Evolutionary conservation across 1,284 basidiomycete species (phyloP), one percentile per base, ranked within the genome.

Genomic region (Pseudozyma sp.): DNA sequence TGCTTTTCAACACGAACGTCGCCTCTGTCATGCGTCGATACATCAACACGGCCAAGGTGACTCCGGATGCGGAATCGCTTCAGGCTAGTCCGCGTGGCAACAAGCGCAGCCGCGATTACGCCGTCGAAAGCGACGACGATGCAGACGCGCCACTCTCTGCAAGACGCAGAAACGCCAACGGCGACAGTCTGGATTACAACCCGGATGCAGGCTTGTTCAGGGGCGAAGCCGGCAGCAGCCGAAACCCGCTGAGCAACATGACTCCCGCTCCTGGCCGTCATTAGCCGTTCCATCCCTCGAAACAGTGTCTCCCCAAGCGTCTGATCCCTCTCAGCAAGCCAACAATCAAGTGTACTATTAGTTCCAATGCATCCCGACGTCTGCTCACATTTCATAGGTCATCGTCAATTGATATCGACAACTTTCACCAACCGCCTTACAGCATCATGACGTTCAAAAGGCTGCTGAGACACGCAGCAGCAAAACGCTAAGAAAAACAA

Each of bases 1-100:
- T 75, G 4, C 35, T 75, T 33, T 53, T 77, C 43, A 77, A 75
- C 56, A 49, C 56, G 24, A 49, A 45, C 35, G 57, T 68, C 4
- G 63, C 65, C 17, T 42, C 24, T 0, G 51, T 52, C 7, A 57
- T 77, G n/a, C 60, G 68, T 1, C 37, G 50, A 7, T 77, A 67
- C 53, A 72, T 77, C 52, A 54, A 55, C 54, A 8, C 5, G 3
- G 71, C 67, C 5, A 35, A 4, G 3, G 11, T 60, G 0, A 33
- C 37, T 11, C 55, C 62, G 2, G 62, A 63, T 14, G 43, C 35
- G 7, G 54, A 65, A 19, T 43, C 44, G 3, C 31, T 31, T 16
- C 5, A 13, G 37, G 35, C 13, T 16, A 46, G 50, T 30, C 48
- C 63, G 7, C 34, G 56, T 24, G 24, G 24, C 16, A 44, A 45